Percentiles rank a stretch among this genome's conserved stretches.
Evolutionary conservation across 768 basidiomycete species (phyloP).

Genomic region (Suillus hirtellus): DNA sequence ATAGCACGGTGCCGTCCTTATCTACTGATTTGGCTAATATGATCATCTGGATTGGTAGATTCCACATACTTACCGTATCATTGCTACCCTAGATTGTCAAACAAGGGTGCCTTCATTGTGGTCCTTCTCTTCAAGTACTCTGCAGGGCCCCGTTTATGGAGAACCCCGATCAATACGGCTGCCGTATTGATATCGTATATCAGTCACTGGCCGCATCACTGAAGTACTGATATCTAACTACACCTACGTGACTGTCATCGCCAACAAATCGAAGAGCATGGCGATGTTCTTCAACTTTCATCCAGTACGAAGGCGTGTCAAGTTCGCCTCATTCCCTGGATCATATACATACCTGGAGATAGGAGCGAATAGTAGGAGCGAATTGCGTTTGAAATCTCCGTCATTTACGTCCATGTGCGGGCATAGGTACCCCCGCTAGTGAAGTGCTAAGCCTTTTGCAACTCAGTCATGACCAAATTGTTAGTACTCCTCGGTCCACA

Average conservation of each 20-base stretch:
- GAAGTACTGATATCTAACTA: not conserved
- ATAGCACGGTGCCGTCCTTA: too few species aligned
- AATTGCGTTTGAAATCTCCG: too few species aligned
- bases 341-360: not conserved
- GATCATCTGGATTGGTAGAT: too few species aligned
- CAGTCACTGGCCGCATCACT: too few species aligned
- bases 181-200: not conserved
- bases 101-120: too few species aligned
- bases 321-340: not conserved
- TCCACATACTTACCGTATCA: too few species aligned
- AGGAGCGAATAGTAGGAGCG: not conserved
- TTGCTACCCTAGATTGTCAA: too few species aligned
- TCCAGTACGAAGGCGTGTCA: not conserved
- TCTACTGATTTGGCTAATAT: too few species aligned
- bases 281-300: not conserved
- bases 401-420: not conserved
- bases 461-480: not conserved
- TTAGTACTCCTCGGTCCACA: not conserved
- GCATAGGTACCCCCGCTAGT: not conserved
- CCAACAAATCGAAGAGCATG: not conserved
- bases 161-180: not conserved
- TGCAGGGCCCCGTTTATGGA: too few species aligned
- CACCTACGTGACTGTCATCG: not conserved
- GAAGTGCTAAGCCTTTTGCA: not conserved
- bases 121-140: too few species aligned